A percentile compares a stretch with the other conserved stretches of the same genome.
phyloP scores from a whole-genome alignment of 768 basidiomycete genomes.

The Boletus fagicola region DNA sequence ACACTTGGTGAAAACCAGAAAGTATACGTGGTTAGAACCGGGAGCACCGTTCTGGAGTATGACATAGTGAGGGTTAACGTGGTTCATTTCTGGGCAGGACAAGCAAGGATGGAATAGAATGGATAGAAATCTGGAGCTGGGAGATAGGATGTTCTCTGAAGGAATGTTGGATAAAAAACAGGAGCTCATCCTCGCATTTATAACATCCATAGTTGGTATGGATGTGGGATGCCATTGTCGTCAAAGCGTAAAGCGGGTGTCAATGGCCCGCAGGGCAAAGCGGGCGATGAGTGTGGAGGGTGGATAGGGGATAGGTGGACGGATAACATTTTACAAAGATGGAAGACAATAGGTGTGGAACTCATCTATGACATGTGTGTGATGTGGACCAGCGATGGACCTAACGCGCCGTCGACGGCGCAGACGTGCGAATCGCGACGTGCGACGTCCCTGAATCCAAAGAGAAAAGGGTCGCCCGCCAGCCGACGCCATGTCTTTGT shows the following conservation, averaged over 20 bases:
- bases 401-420: neutral
- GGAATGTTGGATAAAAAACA: neutral
- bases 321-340: neutral
- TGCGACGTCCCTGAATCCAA: neutral
- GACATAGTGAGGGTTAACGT: neutral
- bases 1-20: neutral
- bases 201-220: neutral
- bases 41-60: neutral
- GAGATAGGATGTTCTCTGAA: neutral
- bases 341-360: slow-evolving; percentile 12
- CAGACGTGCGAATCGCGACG: neutral
- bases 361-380: neutral
- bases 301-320: too few relatives aligned
- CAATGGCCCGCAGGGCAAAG: neutral
- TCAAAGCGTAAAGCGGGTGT: slow-evolving; percentile 10
- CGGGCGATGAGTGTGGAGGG: neutral
- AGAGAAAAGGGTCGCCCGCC: neutral
- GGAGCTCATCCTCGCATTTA: slow-evolving; percentile 4
- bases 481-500: neutral
- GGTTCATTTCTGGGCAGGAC: neutral
- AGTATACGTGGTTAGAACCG: slow-evolving; percentile 6
- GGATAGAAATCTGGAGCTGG: slow-evolving; percentile 1
- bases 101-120: neutral
- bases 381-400: neutral
- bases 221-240: slow-evolving; percentile 7